phyloP scores from a whole-genome alignment of 306 rosid species.

The Dalbergia oliveri region DNA sequence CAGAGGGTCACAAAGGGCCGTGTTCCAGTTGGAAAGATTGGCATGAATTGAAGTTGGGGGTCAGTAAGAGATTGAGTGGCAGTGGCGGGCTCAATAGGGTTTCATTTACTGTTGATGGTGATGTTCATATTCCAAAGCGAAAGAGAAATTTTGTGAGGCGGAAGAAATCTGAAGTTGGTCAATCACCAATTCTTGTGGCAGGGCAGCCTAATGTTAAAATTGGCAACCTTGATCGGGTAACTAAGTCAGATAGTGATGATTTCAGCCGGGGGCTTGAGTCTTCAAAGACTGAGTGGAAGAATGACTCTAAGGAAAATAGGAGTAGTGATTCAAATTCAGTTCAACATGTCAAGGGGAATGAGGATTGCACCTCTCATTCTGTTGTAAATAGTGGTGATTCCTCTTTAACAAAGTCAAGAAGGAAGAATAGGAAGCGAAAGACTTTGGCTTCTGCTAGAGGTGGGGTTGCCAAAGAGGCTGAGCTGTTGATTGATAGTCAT shows the following conservation, averaged over 20 bases:
- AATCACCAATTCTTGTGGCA: constrained; percentile 45
- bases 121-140: constrained; percentile 79
- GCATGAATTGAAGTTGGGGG: constrained; percentile 55
- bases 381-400: constrained; percentile 64
- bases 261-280: constrained; percentile 49
- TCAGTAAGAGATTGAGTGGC: constrained; percentile 56
- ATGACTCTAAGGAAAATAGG: constrained; percentile 58
- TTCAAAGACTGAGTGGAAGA: constrained; percentile 47
- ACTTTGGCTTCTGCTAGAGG: constrained; percentile 50
- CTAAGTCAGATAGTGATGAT: constrained; percentile 60
- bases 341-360: constrained; percentile 55
- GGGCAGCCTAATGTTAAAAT: constrained; percentile 54
- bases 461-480: constrained; percentile 56
- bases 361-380: constrained; percentile 52
- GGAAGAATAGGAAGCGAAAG: constrained; percentile 62
- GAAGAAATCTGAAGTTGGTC: constrained; percentile 63
- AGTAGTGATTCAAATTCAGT: constrained; percentile 58
- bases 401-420: constrained; percentile 57
- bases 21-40: constrained; percentile 58
- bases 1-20: constrained; percentile 52
- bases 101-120: constrained; percentile 60
- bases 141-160: constrained; percentile 82
- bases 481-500: constrained; percentile 52
- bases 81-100: constrained; percentile 54
- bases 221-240: constrained; percentile 54